phyloP scores from a whole-genome alignment of 169 alveolate genomes.

The Ichthyophthirius multifiliis region DNA sequence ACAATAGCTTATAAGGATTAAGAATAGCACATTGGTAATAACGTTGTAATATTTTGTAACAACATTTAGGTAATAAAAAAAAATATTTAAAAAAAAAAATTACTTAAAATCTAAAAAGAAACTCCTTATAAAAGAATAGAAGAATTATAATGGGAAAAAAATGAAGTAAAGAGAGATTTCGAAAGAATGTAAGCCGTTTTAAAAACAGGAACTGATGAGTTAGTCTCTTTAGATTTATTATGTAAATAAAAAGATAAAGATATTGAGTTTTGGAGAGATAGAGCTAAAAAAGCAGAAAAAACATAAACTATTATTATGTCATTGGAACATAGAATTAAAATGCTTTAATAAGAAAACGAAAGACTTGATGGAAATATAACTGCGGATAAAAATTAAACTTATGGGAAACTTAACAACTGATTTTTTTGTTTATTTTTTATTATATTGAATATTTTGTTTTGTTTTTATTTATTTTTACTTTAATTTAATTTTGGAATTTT shows the following conservation, averaged over 20 bases:
- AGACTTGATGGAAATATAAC: no score
- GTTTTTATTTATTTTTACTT: no score
- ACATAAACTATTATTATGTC: constrained; percentile 11
- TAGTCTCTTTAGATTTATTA: neutral
- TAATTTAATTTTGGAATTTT: no score
- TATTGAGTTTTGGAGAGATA: neutral
- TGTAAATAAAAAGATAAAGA: neutral
- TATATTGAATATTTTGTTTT: no score
- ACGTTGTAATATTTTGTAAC: neutral
- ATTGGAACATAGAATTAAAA: constrained; percentile 6
- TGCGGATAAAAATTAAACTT: no score
- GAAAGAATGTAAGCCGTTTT: neutral
- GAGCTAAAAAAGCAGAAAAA: constrained; percentile 11
- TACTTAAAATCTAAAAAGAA: neutral
- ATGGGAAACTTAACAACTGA: no score
- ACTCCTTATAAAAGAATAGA: constrained; percentile 7
- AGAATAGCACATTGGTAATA: neutral
- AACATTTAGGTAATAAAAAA: constrained; percentile 10
- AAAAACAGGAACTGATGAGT: neutral
- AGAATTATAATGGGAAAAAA: neutral
- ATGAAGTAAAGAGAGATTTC: neutral
- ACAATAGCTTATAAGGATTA: neutral
- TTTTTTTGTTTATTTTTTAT: no score
- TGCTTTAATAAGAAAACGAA: neutral
- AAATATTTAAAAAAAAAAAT: neutral